A percentile compares a stretch with the other conserved stretches of the same genome.
These are phyloP conservation scores for Diaporthe vexans DNA, from an alignment of 2,329 filamentous ascomycete species.

Conservation along the genomic window DNA sequence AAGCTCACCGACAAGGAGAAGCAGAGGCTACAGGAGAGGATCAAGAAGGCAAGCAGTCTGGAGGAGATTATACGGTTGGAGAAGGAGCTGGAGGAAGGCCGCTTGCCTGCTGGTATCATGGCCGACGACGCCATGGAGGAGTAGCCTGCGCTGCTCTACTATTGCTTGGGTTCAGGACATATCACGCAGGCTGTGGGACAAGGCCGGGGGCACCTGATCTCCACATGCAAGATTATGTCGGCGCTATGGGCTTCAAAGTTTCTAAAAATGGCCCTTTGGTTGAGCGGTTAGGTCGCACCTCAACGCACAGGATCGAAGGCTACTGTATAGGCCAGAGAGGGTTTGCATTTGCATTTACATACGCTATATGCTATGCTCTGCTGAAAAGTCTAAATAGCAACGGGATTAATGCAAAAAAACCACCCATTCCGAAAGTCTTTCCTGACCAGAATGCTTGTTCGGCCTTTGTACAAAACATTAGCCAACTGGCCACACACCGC, in stretches of 20 bases:
- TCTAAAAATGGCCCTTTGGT: background rate
- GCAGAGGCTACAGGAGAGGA: conserved; percentile 86
- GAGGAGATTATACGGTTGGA: conserved; percentile 92
- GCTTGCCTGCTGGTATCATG: conserved; percentile 78
- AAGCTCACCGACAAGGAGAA: conserved; percentile 91
- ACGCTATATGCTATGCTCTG: background rate
- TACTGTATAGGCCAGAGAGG: background rate
- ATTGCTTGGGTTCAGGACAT: conserved; percentile 46
- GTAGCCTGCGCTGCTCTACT: conserved; percentile 74
- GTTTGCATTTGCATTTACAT: background rate
- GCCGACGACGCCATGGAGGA: conserved; percentile 74
- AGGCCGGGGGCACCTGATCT: background rate
- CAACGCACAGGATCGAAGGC: background rate
- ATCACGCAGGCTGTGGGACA: background rate
- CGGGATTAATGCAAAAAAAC: conserved; percentile 2
- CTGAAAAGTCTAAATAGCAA: background rate
- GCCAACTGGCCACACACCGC: background rate
- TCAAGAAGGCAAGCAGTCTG: conserved; percentile 88
- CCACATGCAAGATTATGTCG: background rate
- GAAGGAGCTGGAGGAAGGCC: conserved; percentile 91
- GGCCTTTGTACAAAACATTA: background rate
- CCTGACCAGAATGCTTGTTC: background rate
- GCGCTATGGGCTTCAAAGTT: background rate
- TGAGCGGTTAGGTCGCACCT: too few species aligned
- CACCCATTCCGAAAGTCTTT: background rate